These are phyloP conservation scores for Xylaria cubensis DNA, from an alignment of 495 filamentous ascomycete species.

Conservation along the genomic window DNA sequence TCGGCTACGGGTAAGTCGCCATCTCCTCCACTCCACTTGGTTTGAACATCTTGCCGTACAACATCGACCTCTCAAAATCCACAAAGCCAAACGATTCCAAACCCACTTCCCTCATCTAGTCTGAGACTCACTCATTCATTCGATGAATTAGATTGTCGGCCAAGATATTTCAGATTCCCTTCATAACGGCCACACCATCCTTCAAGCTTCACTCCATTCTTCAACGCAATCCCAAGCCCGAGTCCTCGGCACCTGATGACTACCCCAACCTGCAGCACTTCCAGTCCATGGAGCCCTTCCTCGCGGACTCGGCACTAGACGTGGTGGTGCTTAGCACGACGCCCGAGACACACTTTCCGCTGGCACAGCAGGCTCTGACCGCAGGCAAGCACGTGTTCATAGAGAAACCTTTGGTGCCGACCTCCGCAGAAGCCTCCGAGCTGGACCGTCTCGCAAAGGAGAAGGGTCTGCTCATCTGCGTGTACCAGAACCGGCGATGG, in stretches of 20 bases:
- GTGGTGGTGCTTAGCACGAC: conserved; percentile 78
- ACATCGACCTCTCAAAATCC: not conserved
- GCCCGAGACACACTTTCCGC: conserved; percentile 74
- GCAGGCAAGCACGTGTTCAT: conserved; percentile 84
- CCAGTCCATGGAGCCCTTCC: conserved; percentile 65
- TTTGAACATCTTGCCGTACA: not conserved
- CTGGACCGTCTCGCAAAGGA: conserved; percentile 70
- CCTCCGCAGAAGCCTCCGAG: conserved; percentile 70
- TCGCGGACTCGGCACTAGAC: conserved; percentile 70
- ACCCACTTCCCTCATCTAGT: not conserved
- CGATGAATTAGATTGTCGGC: conserved; percentile 69
- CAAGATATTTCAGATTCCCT: conserved; percentile 90
- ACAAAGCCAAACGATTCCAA: not conserved
- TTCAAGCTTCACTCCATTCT: conserved; percentile 79
- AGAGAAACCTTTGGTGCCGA: conserved; percentile 89
- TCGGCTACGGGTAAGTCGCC: conserved; percentile 60
- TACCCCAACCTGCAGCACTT: conserved; percentile 70
- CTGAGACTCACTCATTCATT: conserved; percentile 17
- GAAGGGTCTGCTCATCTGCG: conserved; percentile 68
- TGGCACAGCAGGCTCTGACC: conserved; percentile 70
- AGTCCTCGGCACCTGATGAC: conserved; percentile 67
- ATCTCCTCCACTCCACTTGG: not conserved
- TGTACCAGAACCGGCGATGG: conserved; percentile 90
- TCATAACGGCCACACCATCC: conserved; percentile 69
- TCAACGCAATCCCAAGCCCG: conserved; percentile 61